A percentile compares a stretch with the other conserved stretches of the same genome.
Evolutionary conservation across 441 rosid genomes (phyloP).

Genomic region (Syzygium malaccense): DNA sequence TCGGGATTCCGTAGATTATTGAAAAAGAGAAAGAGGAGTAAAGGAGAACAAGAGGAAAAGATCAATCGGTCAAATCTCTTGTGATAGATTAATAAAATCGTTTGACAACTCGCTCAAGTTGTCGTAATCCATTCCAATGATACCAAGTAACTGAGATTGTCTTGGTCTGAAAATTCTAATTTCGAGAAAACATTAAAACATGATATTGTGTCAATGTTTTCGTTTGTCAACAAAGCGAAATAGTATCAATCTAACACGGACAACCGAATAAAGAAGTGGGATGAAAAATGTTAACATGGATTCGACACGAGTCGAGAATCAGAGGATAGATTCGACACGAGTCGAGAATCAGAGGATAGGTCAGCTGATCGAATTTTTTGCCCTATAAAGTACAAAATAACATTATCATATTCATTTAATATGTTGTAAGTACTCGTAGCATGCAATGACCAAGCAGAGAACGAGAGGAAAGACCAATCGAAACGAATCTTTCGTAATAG

Average conservation of each 20-base stretch:
- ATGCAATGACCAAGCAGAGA: fast-evolving
- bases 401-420: not conserved
- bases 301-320: fast-evolving
- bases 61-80: not conserved
- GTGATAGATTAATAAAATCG: fast-evolving
- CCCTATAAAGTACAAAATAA: not conserved
- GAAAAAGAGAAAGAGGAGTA: not conserved
- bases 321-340: not conserved
- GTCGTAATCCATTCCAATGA: not conserved
- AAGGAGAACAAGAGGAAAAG: not conserved
- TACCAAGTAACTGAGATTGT: no score
- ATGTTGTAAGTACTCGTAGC: fast-evolving
- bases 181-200: not conserved
- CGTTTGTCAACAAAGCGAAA: not conserved
- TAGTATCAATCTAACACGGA: fast-evolving
- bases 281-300: not conserved
- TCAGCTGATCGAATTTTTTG: not conserved
- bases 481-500: not conserved
- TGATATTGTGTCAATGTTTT: not conserved
- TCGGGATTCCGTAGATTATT: not conserved
- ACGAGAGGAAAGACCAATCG: not conserved
- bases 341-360: fast-evolving
- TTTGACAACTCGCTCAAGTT: not conserved
- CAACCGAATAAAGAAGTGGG: not conserved
- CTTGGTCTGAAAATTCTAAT: not conserved